Base-by-base conservation (phyloP, 106 monocot genomes). In the Dendrobium chrysotoxum region DNA sequence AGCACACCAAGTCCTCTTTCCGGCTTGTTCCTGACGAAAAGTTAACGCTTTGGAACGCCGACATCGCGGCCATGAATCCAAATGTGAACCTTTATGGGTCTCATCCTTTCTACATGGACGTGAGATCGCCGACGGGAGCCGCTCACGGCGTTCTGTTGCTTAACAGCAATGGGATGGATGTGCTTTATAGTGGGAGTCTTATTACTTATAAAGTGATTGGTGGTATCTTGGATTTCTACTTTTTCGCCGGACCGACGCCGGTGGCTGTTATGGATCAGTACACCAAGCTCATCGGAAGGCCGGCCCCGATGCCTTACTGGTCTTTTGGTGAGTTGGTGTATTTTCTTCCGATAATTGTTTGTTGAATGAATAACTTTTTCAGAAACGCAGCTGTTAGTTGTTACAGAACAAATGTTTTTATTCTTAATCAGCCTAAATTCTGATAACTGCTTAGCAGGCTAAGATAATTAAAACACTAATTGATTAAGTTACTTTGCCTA, bases 41-140 rank as follows among this genome's bases (percentile, higher is more conserved):
- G 5, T 53, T 88, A 17, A 95, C 95, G 2, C 12, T 95, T 55
- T 95, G 92, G 95, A 92, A 88, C 47, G 77, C 88, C 11, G 92
- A 90, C 76, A 86, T 88, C 4, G 66, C n/a, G 1, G 75, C 90
- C 8, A 7, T 35, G 44, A 42, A 31, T 39, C 30, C 44, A 1
- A 84, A 92, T 45, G 28, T 81, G 25, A 92, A 92, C 68, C 85
- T 95, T 0, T 92, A 95, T 46, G 95, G 95, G 1, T 90, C 90
- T 0, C 93, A 90, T 46, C 93, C 93, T 9, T 93, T 93, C 80
- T 93, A 93, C 81, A 82, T 93, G 79, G 93, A 93, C 46, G 89
- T 90, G 18, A 81, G 89, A 68, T n/a, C 78, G 9, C 72, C 82
- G 8, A 40, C 38, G 35, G 87, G 87, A 5, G 12, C 25, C 1